A percentile compares a stretch with the other conserved stretches of the same genome.
These are phyloP conservation scores for Didymella exigua DNA, from an alignment of 2,329 filamentous ascomycete species.

Conservation along the genomic window DNA sequence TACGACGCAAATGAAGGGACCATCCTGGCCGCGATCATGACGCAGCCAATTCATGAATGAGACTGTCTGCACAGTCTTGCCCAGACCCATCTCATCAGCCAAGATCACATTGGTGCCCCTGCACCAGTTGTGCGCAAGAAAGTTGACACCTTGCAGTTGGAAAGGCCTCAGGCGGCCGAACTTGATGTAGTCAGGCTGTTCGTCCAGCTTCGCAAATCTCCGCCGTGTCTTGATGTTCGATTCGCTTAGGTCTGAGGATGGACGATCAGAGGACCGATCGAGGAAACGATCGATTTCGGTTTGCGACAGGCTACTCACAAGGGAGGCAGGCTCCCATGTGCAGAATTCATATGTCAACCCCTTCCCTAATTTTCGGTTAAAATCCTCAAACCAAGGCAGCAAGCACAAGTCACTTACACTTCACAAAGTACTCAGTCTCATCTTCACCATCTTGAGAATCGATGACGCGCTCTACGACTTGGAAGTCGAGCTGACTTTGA, in stretches of 20 bases:
- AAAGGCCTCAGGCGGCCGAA: conserved; percentile 88
- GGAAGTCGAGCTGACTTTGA: conserved; percentile 87
- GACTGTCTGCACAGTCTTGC: conserved; percentile 97
- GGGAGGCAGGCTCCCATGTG: conserved; percentile 84
- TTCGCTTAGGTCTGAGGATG: conserved; percentile 79
- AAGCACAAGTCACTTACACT: conserved; percentile 64
- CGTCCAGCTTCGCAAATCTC: conserved; percentile 63
- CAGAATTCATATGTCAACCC: conserved; percentile 90
- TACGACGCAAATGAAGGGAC: conserved; percentile 95
- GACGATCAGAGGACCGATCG: conserved; percentile 79
- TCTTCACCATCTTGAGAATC: conserved; percentile 77
- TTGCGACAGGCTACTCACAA: conserved; percentile 80
- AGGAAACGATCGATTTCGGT: conserved; percentile 90
- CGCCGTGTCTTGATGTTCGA: conserved; percentile 73
- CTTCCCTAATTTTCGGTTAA: conserved; percentile 62
- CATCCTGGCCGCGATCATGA: conserved; percentile 86
- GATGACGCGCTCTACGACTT: conserved; percentile 91
- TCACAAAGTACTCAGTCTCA: conserved; percentile 89
- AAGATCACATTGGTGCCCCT: conserved; percentile 94
- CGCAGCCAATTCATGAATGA: conserved; percentile 97
- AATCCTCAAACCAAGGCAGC: conserved; percentile 18
- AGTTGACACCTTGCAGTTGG: conserved; percentile 92
- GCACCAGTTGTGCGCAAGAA: conserved; percentile 94
- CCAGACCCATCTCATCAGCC: conserved; percentile 97
- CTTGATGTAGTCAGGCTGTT: conserved; percentile 84